Conservation (phyloP, 2,329 filamentous ascomycete species). For the Lecanoromycetidae sp. region DNA sequence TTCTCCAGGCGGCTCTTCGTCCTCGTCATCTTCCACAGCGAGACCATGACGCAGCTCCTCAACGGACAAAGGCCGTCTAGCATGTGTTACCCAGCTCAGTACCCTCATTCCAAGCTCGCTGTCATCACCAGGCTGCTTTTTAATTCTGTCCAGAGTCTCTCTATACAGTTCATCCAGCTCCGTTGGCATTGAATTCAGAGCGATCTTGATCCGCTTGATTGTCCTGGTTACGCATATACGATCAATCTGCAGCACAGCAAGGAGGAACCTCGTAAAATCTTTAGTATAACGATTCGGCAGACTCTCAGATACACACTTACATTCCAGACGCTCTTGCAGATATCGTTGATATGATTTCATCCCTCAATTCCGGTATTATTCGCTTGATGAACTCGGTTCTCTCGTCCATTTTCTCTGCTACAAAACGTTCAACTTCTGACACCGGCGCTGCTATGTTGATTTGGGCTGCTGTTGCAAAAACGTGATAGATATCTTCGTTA, state of each 20-base stretch:
- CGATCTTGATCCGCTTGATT: constrained; percentile 12
- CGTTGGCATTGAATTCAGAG: constrained; percentile 11
- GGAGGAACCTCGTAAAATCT: constrained; percentile 3
- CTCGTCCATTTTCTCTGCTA: neutral
- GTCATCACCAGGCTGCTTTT: constrained; percentile 2
- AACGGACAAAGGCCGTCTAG: constrained; percentile 1
- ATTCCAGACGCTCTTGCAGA: neutral
- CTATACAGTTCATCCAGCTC: constrained; percentile 4
- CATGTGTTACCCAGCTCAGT: constrained; percentile 3
- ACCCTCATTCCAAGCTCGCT: neutral
- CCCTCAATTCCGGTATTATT: neutral
- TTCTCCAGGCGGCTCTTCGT: neutral
- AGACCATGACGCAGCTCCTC: constrained; percentile 4
- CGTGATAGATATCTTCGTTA: constrained; percentile 1
- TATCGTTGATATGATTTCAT: neutral
- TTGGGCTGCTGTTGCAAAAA: neutral
- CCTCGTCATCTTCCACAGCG: neutral
- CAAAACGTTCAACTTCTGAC: neutral
- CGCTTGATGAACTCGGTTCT: neutral
- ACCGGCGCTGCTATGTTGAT: neutral
- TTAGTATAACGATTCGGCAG: neutral
- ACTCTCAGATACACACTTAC: neutral
- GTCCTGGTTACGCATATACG: constrained; percentile 4
- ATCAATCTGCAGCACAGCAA: constrained; percentile 5
- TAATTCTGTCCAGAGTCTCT: constrained; percentile 1